Evolutionary conservation across 352 stramenopile species (phyloP), one percentile per base, ranked within the genome.

Genomic region (Globisporangium recalcitrans): DNA sequence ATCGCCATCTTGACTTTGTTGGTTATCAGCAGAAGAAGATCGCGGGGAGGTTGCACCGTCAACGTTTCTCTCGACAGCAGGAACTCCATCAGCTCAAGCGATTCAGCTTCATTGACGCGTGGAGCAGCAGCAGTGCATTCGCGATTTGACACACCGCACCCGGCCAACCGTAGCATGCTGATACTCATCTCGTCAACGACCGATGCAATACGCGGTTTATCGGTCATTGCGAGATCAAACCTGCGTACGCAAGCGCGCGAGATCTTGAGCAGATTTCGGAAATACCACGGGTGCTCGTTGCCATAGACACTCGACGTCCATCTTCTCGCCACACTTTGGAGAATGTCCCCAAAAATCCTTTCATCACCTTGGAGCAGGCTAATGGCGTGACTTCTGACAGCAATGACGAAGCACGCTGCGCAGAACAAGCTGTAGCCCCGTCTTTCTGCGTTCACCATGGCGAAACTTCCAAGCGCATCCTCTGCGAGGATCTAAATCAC

Each of bases 381-480:
- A 7, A 29, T 7, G n/a, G 1, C 22, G 21, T 5, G 22, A 7
- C 44, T 56, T n/a, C 27, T 60, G 24, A 65, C 70, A 10, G 69
- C 64, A 27, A 80, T 21, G 21, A 81, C 67, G 34, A 87, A 82
- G 53, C 77, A 81, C n/a, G 73, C 70, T 29, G 71, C 67, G 34
- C 60, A 63, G 68, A 82, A 81, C 2, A 82, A 58, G 36, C 69
- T 79, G 64, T 70, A 85, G 48, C 42, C 65, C 40, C 26, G 57
- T 63, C 22, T 64, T 49, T 38, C 26, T 32, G 29, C 27, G 63
- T 29, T 40, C 64, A 3, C 24, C 34, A 53, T 70, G 63, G 27
- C 67, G 42, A 22, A 24, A 19, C 47, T 68, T n/a, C 47, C 51
- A 32, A 85, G 56, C 22, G 71, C 64, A 69, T 57, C 66, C 31